Evolutionary conservation across 495 filamentous ascomycete genomes (phyloP).

Genomic region (Penicillium canescens): DNA sequence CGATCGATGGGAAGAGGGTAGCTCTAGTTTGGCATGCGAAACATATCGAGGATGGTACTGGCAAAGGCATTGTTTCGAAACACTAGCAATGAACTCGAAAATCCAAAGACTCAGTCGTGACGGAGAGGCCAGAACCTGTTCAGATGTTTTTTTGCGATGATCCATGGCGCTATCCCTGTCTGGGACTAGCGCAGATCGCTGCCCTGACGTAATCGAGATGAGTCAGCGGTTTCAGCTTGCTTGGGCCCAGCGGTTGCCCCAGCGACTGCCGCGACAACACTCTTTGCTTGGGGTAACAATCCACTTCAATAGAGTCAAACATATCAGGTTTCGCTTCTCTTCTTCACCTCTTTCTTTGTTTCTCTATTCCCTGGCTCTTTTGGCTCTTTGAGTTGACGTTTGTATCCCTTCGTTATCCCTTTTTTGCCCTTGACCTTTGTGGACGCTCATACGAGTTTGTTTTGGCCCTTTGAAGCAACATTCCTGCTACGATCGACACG

Average conservation of each 20-base stretch:
- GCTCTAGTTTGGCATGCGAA: slow-evolving; percentile 40
- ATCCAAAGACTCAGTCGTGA: not conserved
- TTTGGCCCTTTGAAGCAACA: slow-evolving; percentile 17
- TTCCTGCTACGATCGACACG: slow-evolving; percentile 38
- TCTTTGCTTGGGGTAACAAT: slow-evolving; percentile 27
- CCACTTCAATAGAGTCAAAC: slow-evolving; percentile 31
- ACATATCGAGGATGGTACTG: slow-evolving; percentile 36
- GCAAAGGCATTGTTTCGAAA: slow-evolving; percentile 36
- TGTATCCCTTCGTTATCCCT: slow-evolving; percentile 30
- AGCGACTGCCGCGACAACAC: slow-evolving; percentile 41
- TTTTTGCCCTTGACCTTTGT: slow-evolving; percentile 2
- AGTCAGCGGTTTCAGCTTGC: not conserved
- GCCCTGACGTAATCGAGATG: slow-evolving; percentile 9
- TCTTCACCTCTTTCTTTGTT: slow-evolving; percentile 22
- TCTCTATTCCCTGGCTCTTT: slow-evolving; percentile 3
- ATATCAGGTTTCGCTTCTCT: slow-evolving; percentile 28
- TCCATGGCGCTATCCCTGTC: slow-evolving; percentile 17
- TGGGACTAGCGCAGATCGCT: slow-evolving; percentile 32
- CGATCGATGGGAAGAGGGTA: slow-evolving; percentile 10
- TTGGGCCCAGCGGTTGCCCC: slow-evolving; percentile 30
- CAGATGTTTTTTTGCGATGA: slow-evolving; percentile 14
- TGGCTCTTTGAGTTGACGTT: slow-evolving; percentile 10
- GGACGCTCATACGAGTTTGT: not conserved
- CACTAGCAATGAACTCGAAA: slow-evolving; percentile 5
- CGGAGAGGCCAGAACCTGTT: slow-evolving; percentile 24